Evolutionary conservation across 23 red algal species (phyloP), one percentile per base, ranked within the genome.

Genomic region (Chondrus crispus): DNA sequence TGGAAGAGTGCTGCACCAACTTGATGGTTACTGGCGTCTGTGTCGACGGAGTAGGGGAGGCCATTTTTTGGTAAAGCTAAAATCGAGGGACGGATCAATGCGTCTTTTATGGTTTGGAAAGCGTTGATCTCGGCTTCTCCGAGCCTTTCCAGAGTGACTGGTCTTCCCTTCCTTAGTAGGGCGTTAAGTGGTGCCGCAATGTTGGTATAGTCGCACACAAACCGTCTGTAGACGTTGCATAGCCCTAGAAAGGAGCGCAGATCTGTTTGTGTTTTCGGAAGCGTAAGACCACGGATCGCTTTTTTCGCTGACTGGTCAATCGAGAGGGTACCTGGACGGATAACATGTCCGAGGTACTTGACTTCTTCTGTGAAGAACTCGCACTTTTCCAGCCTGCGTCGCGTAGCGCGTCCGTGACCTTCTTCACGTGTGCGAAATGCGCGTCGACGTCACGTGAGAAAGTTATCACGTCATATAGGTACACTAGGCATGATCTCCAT

Each of bases 211-310:
- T 24, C 0, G 14, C 73, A 45, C 32, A 87, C 36, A 40, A 87
- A 87, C 20, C 82, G 18, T 2, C 82, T 19, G 36, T 87, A 87
- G 41, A 87, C 48, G 36, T 64, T 68, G 39, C 1, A 64, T 46
- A 75, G 30, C 19, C 82, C 82, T 26, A 87, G 24, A 60, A 87
- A 87, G 41, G 18, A 45, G 16, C 82, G 48, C 24, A 87, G 63
- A 29, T 87, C 11, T 43, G 53, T 72, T 60, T 74, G 39, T n/a
- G 57, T 87, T 35, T 20, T 87, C 1, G 60, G 82, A 10, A 28
- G 13, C 37, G 33, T 68, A n/a, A 28, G 26, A 26, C 39, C 10
- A 2, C 1, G 0, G 28, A 83, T 20, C 52, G 78, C 1, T 11
- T 53, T 29, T 9, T 7, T 60, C 24, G 10, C n/a, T 32, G 0